Percentiles rank a stretch among this genome's conserved stretches.
Evolutionary conservation across 2,329 filamentous ascomycete species (phyloP).

Genomic region (Rutstroemia sp.): DNA sequence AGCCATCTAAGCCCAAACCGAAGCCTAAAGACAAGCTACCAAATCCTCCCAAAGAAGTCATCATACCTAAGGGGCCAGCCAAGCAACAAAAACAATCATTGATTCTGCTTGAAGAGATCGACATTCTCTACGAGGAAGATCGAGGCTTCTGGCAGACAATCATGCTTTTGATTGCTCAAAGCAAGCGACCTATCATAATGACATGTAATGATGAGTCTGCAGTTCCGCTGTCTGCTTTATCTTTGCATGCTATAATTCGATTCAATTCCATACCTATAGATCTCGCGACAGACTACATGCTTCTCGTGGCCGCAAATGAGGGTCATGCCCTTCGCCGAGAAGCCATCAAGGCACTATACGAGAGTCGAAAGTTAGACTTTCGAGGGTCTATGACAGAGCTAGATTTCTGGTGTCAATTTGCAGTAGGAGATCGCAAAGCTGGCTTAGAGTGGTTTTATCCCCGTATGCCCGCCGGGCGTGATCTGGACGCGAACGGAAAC

Average conservation of each 20-base stretch:
- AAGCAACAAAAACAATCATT: conserved; percentile 78
- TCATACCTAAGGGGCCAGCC: conserved; percentile 11
- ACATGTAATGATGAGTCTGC: conserved; percentile 89
- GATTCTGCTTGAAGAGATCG: conserved; percentile 89
- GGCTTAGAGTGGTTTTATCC: conserved; percentile 87
- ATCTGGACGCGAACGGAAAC: conserved; percentile 59
- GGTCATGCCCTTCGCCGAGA: conserved; percentile 69
- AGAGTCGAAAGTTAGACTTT: conserved; percentile 62
- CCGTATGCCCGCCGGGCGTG: conserved; percentile 64
- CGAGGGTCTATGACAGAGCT: conserved; percentile 77
- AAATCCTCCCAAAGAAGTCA: conserved; percentile 1
- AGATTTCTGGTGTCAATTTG: conserved; percentile 96
- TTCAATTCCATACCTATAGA: conserved; percentile 59
- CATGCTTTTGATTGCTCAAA: conserved; percentile 67
- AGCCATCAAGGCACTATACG: conserved; percentile 63
- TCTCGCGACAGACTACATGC: conserved; percentile 69
- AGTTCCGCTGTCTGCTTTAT: conserved; percentile 67
- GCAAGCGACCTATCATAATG: conserved; percentile 86
- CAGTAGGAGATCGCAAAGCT: conserved; percentile 78
- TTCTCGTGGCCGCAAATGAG: conserved; percentile 79
- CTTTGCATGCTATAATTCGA: conserved; percentile 78
- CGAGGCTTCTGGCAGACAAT: conserved; percentile 90
- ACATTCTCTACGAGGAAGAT: conserved; percentile 90
- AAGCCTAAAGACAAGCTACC: conserved; percentile 21
- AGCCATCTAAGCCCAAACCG: conserved; percentile 17